Percentiles rank a stretch among this genome's conserved stretches.
These are phyloP conservation scores for Akanthomyces lecanii DNA, from an alignment of 2,329 filamentous ascomycete species.

Conservation along the genomic window DNA sequence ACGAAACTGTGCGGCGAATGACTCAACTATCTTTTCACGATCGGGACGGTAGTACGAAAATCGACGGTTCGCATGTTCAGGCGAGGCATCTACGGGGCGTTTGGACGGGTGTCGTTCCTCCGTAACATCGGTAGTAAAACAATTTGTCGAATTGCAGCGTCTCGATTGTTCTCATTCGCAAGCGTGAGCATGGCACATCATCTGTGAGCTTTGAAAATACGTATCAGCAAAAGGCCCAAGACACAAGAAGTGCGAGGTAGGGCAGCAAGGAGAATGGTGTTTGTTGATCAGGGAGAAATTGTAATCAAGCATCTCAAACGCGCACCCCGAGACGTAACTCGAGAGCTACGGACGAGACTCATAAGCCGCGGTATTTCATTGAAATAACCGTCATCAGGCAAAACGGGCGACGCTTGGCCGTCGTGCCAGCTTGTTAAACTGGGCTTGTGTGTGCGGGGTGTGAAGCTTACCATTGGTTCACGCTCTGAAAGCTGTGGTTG, in stretches of 20 bases:
- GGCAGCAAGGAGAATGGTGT: too few species aligned
- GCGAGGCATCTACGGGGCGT: not conserved
- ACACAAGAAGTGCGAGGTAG: not conserved
- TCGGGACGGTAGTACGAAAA: not conserved
- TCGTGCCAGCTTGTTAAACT: not conserved
- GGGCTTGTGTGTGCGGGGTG: not conserved
- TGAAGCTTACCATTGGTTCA: not conserved
- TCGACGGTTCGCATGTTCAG: not conserved
- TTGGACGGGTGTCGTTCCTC: not conserved
- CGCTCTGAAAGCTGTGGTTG: too few species aligned
- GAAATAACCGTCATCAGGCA: slow-evolving; percentile 2
- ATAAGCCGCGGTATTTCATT: slow-evolving; percentile 7
- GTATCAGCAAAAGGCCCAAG: not conserved
- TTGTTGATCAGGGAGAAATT: slow-evolving; percentile 5
- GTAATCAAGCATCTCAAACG: slow-evolving; percentile 5
- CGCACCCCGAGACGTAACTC: not conserved
- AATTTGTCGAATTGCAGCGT: not conserved
- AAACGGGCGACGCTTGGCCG: not conserved
- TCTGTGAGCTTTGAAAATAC: not conserved
- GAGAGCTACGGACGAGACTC: not conserved
- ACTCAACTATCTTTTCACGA: not conserved
- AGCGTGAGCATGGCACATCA: not conserved
- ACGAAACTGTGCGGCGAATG: not conserved
- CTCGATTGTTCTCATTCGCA: not conserved
- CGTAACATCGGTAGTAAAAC: not conserved